phyloP scores from a whole-genome alignment of 192 early-diverging fungal species.

The Chytriomyces hyalinus region DNA sequence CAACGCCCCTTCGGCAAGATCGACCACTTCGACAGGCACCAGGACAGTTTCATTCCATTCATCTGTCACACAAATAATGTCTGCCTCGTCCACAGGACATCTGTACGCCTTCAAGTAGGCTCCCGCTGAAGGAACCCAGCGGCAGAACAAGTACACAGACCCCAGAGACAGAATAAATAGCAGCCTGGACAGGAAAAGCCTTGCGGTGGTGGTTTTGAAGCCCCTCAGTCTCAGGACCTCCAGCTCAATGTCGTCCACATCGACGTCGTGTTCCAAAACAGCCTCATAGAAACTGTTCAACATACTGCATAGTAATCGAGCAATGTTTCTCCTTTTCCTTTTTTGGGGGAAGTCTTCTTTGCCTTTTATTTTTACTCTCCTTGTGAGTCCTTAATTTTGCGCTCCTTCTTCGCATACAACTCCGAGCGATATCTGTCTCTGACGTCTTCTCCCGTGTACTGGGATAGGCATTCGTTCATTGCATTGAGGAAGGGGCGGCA shows the following conservation, averaged over 20 bases:
- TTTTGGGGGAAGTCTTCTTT: too few relatives aligned
- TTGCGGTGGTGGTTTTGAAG: background rate
- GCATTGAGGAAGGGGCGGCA: constrained; percentile 29
- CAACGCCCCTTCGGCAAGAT: constrained; percentile 40
- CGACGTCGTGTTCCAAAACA: background rate
- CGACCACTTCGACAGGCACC: constrained; percentile 24
- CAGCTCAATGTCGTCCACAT: constrained; percentile 4
- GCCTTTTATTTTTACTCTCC: too few relatives aligned
- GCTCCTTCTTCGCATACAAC: constrained; percentile 30
- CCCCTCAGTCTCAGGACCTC: background rate
- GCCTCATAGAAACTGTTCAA: background rate
- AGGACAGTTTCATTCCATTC: constrained; percentile 52
- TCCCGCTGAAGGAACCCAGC: constrained; percentile 84
- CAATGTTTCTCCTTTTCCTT: too few relatives aligned
- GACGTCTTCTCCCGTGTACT: constrained; percentile 35
- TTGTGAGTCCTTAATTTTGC: constrained; percentile 21
- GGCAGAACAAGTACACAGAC: constrained; percentile 73
- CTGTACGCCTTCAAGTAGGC: constrained; percentile 69
- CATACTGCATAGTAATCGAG: too few relatives aligned
- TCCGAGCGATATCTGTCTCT: constrained; percentile 31
- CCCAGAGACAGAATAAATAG: constrained; percentile 73
- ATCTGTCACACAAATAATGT: constrained; percentile 65
- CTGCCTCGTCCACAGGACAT: constrained; percentile 74
- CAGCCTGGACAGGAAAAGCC: constrained; percentile 62
- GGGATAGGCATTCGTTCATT: constrained; percentile 44